Conservation (phyloP, 1,139 yeast species). For the Magnusiomyces clavatus region DNA sequence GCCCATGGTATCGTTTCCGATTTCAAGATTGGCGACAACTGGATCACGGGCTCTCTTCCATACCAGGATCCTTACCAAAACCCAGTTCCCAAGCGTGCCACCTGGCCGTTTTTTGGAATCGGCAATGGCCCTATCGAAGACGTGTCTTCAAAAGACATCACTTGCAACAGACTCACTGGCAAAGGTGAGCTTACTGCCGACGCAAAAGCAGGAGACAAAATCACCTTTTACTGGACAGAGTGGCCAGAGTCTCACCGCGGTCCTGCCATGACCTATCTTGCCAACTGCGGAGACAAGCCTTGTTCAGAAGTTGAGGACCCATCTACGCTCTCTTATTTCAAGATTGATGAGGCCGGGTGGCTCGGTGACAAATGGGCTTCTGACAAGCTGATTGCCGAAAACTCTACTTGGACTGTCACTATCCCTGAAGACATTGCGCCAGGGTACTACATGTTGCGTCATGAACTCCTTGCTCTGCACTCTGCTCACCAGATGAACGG, state of each 20-base stretch:
- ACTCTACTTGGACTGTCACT: slow-evolving; percentile 12
- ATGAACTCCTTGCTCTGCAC: slow-evolving; percentile 13
- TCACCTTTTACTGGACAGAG: slow-evolving; percentile 12
- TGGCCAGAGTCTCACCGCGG: slow-evolving; percentile 13
- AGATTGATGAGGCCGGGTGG: slow-evolving; percentile 14
- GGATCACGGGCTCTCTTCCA: slow-evolving; percentile 7
- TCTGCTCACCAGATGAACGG: slow-evolving; percentile 4
- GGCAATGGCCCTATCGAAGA: slow-evolving; percentile 14
- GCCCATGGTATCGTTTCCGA: slow-evolving; percentile 13
- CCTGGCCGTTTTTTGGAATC: slow-evolving; percentile 10
- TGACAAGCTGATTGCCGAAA: slow-evolving; percentile 11
- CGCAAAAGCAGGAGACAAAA: slow-evolving; percentile 9
- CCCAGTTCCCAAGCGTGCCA: slow-evolving; percentile 9
- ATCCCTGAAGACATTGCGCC: slow-evolving; percentile 12
- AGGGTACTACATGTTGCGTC: slow-evolving; percentile 14
- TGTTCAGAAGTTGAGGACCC: slow-evolving; percentile 9
- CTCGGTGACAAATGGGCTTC: slow-evolving; percentile 9
- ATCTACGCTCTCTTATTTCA: slow-evolving; percentile 10
- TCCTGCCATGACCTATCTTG: slow-evolving; percentile 14
- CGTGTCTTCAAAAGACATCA: slow-evolving; percentile 9
- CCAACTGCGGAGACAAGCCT: slow-evolving; percentile 9
- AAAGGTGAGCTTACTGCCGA: slow-evolving; percentile 5
- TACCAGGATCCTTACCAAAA: slow-evolving; percentile 8
- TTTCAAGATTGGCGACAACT: slow-evolving; percentile 6
- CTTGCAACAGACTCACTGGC: slow-evolving; percentile 8